These are phyloP conservation scores for Globisporangium irregulare DNA, from an alignment of 352 stramenopile genomes.

Conservation along the genomic window DNA sequence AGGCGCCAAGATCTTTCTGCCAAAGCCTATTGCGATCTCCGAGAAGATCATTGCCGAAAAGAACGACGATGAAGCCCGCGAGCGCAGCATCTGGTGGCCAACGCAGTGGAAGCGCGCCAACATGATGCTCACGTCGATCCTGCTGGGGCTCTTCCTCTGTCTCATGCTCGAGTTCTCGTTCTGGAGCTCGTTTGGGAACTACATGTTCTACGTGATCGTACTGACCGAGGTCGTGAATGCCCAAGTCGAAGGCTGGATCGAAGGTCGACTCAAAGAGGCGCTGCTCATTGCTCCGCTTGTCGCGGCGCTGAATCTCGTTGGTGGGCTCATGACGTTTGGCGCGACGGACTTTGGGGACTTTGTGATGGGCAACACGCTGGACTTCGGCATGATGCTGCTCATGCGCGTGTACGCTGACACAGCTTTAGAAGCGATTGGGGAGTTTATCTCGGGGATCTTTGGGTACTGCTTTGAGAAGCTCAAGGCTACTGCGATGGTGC, in stretches of 20 bases:
- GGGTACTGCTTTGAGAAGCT: constrained; percentile 35
- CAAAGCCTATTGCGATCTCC: constrained; percentile 86
- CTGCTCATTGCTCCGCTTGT: constrained; percentile 90
- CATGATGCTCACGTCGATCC: constrained; percentile 92
- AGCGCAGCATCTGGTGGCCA: constrained; percentile 84
- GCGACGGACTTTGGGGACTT: constrained; percentile 97
- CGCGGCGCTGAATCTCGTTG: constrained; percentile 87
- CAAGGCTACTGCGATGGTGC: constrained; percentile 29
- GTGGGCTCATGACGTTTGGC: constrained; percentile 93
- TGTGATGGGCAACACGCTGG: constrained; percentile 92
- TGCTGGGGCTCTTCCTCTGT: constrained; percentile 91
- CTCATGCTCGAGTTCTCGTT: constrained; percentile 96
- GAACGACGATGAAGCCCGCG: constrained; percentile 55
- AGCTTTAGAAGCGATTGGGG: constrained; percentile 70
- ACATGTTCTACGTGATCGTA: constrained; percentile 97
- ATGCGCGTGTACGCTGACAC: constrained; percentile 91
- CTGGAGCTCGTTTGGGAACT: constrained; percentile 92
- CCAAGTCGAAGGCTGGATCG: constrained; percentile 86
- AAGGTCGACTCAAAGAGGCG: constrained; percentile 88
- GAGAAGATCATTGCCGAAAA: constrained; percentile 89
- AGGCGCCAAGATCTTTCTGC: constrained; percentile 90
- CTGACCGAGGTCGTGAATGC: constrained; percentile 89
- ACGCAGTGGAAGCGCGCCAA: constrained; percentile 95
- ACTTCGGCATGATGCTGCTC: constrained; percentile 95
- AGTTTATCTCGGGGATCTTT: constrained; percentile 47